A percentile compares a stretch with the other conserved stretches of the same genome.
These are phyloP conservation scores for Immersiporthe knoxdaviesiana DNA, from an alignment of 2,329 filamentous ascomycete species.

Conservation along the genomic window DNA sequence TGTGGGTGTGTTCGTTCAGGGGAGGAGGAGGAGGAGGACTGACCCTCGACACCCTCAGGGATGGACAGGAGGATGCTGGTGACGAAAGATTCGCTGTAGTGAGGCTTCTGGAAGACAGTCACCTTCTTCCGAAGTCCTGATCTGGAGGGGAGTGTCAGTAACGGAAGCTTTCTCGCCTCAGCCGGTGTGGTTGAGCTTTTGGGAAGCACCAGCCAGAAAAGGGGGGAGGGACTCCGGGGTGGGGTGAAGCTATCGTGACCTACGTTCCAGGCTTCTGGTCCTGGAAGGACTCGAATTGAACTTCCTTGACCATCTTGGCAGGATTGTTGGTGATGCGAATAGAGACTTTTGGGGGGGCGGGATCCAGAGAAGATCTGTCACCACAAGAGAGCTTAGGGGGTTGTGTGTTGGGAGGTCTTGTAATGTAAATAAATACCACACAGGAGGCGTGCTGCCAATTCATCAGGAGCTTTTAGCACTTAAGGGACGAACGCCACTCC, in stretches of 20 bases:
- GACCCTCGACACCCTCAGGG: conserved; percentile 85
- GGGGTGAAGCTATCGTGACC: conserved; percentile 49
- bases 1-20: neutral
- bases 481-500: neutral
- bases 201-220: conserved; percentile 16
- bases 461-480: conserved; percentile 9
- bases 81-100: conserved; percentile 97
- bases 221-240: conserved; percentile 16
- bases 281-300: conserved; percentile 81
- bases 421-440: conserved; percentile 23
- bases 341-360: neutral
- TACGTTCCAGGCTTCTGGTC: conserved; percentile 99
- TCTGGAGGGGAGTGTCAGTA: conserved; percentile 49
- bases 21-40: conserved; percentile 32
- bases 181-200: neutral
- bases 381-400: neutral
- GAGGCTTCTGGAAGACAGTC: conserved; percentile 89
- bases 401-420: conserved; percentile 3
- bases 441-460: conserved; percentile 9
- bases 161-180: neutral
- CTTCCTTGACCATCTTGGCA: conserved; percentile 72
- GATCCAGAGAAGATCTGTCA: neutral
- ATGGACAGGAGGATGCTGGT: conserved; percentile 94
- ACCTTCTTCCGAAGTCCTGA: conserved; percentile 99
- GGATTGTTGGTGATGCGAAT: conserved; percentile 30